phyloP scores from a whole-genome alignment of 345 rosid genomes.

The Dimocarpus longan region DNA sequence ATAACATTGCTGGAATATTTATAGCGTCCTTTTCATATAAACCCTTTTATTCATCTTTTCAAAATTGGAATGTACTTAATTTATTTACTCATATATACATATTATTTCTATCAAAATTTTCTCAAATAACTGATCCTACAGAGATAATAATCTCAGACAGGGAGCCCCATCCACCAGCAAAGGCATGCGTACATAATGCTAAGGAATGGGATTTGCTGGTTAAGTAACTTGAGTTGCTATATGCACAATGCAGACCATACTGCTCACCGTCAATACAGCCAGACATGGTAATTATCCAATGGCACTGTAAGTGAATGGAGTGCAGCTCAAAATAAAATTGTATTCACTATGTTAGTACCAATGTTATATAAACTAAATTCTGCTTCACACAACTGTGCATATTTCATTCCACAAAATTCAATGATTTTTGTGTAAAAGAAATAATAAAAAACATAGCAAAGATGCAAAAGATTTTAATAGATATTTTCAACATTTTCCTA shows the following conservation, averaged over 20 bases:
- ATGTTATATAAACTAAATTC: not conserved
- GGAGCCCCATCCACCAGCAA: not conserved
- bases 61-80: too few species aligned
- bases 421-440: not conserved
- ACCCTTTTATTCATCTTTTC: too few species aligned
- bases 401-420: not conserved
- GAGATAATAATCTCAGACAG: not conserved
- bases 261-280: not conserved
- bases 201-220: not conserved
- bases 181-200: not conserved
- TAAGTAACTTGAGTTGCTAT: not conserved
- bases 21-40: too few species aligned
- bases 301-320: not conserved
- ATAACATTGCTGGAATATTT: too few species aligned
- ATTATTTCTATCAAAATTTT: not conserved
- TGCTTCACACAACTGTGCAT: not conserved
- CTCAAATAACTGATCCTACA: not conserved
- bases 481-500: not conserved
- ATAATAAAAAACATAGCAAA: not conserved
- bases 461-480: not conserved
- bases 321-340: not conserved
- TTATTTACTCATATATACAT: too few species aligned
- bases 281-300: not conserved
- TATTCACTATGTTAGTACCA: not conserved
- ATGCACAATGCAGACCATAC: not conserved